Evolutionary conservation across 345 rosid species (phyloP).

Genomic region (Trapa bicornis): DNA sequence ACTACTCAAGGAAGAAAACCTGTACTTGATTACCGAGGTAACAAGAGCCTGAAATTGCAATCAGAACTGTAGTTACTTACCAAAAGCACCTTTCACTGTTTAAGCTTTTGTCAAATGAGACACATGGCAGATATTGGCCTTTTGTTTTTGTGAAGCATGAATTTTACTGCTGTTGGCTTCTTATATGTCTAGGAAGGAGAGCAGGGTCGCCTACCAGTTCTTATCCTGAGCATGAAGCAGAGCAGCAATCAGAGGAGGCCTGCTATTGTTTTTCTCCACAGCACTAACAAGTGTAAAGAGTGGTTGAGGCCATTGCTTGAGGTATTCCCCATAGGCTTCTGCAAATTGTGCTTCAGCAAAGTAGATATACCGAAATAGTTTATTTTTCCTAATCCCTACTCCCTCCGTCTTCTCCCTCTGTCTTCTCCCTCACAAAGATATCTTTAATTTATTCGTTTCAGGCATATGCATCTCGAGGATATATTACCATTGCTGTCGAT

Average conservation of each 20-base stretch:
- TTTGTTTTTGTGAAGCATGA: not conserved
- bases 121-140: not conserved
- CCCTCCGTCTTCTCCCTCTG: not conserved
- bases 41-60: not conserved
- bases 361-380: not conserved
- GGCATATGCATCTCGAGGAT: conserved; percentile 90
- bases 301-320: conserved; percentile 86
- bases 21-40: conserved; percentile 69
- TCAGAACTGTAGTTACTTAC: not conserved
- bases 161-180: not conserved
- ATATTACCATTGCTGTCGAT: conserved; percentile 67
- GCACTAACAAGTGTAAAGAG: conserved; percentile 66
- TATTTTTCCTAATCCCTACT: not conserved
- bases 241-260: conserved; percentile 32
- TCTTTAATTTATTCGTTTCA: conserved; percentile 11
- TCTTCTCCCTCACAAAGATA: not conserved
- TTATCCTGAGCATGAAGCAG: conserved; percentile 53
- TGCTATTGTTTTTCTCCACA: conserved; percentile 78
- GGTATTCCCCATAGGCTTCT: conserved; percentile 18
- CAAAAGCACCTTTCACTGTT: not conserved
- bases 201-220: conserved; percentile 63
- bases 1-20: conserved; percentile 53
- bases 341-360: not conserved
- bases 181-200: conserved; percentile 34
- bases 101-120: not conserved